Evolutionary conservation across 2,329 filamentous ascomycete species (phyloP), one percentile per base, ranked within the genome.

Genomic region (Claviceps fusiformis): DNA sequence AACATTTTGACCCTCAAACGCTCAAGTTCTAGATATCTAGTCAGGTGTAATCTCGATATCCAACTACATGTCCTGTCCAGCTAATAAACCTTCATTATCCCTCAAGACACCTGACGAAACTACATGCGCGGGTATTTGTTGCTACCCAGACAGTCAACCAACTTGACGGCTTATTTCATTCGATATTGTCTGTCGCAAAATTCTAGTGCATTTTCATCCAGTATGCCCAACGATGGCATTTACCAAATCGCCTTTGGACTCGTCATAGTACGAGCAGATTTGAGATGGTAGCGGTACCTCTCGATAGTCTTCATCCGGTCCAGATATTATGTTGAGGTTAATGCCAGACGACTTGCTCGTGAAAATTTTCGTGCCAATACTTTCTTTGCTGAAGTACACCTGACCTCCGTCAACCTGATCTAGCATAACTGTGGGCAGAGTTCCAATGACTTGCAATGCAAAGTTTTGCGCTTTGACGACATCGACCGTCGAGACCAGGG

Each of bases 171-270:
- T 19, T 27, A 3, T 39, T n/a, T 6, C 2, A 43, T 31, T 39
- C 44, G 10, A 48, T 33, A 35, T 3, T 35, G 19, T 15, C 15
- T n/a, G 31, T 31, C 6, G 8, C 29, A 24, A 15, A n/a, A 6
- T 11, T 10, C 27, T 11, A 37, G 29, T 35, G 13, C 19, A 50
- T 27, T 24, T 24, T 65, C 77, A 96, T 55, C 92, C 91, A 59
- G 87, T 83, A 73, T 97, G 92, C 64, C 93, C 90, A 19, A 98
- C 93, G 69, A 98, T 97, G 78, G 97, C 92, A 65, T 83, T 95
- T 33, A 92, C 80, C 59, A 97, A 67, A 60, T 86, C 82, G 27
- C 88, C 87, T 70, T 89, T 80, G 52, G 67, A 75, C 69, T 85
- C 67, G 56, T 88, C 74, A 81, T 77, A 79, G 77, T 88, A 76